Percentiles rank a stretch among this genome's conserved stretches.
Evolutionary conservation across 2,329 filamentous ascomycete species (phyloP).

Genomic region (Colletotrichum tabaci): DNA sequence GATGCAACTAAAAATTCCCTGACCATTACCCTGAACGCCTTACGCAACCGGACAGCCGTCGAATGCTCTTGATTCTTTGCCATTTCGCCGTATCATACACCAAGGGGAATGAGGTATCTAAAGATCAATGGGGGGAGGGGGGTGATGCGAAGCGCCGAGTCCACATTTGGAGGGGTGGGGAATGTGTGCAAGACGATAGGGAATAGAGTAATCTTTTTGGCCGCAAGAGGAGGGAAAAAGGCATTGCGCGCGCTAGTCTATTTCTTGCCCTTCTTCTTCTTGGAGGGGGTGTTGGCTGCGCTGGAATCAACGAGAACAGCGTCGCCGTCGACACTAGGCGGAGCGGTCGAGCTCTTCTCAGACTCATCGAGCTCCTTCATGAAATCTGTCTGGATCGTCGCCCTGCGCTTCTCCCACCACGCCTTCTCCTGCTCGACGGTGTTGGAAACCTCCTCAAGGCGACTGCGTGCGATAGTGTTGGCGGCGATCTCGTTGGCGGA

Average conservation of each 20-base stretch:
- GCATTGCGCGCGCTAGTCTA: constrained; percentile 49
- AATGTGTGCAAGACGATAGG: neutral
- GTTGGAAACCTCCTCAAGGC: constrained; percentile 81
- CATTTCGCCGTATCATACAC: constrained; percentile 26
- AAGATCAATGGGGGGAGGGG: neutral
- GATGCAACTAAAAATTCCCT: constrained; percentile 17
- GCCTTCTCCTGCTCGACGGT: constrained; percentile 82
- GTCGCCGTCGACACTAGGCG: constrained; percentile 79
- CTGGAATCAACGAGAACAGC: constrained; percentile 81
- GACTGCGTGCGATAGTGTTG: constrained; percentile 82
- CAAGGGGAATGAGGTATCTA: constrained; percentile 35
- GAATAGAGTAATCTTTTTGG: neutral
- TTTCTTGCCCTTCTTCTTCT: constrained; percentile 79
- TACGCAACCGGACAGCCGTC: constrained; percentile 31
- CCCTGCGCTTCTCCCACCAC: constrained; percentile 92
- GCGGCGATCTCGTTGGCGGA: constrained; percentile 95
- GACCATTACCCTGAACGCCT: constrained; percentile 30
- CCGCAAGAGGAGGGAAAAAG: constrained; percentile 5
- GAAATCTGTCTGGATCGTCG: constrained; percentile 81
- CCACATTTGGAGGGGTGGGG: neutral
- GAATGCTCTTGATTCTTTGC: constrained; percentile 32
- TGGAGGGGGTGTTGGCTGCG: constrained; percentile 58
- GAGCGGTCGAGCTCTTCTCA: constrained; percentile 61
- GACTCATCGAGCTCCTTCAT: constrained; percentile 87
- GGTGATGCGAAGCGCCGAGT: constrained; percentile 1